phyloP scores from a whole-genome alignment of 768 basidiomycete species.

The Porpolomopsis calyptriformis region DNA sequence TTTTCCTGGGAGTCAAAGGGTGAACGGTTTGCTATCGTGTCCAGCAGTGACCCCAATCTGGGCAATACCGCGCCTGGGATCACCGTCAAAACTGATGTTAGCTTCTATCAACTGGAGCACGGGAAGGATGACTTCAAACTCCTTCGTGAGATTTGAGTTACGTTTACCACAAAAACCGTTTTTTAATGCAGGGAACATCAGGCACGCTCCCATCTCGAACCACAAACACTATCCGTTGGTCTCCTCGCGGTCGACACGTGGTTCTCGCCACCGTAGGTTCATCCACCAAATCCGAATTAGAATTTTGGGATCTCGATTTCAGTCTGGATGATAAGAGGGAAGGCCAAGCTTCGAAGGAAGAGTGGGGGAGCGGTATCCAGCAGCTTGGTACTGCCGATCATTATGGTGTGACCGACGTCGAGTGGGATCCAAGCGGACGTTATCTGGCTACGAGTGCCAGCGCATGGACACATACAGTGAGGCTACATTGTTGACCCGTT shows the following conservation, averaged over 20 bases:
- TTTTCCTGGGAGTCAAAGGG: slow-evolving; percentile 99
- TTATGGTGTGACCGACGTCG: slow-evolving; percentile 94
- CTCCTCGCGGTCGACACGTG: slow-evolving; percentile 90
- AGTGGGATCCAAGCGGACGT: slow-evolving; percentile 97
- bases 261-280: slow-evolving; percentile 94
- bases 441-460: slow-evolving; percentile 90
- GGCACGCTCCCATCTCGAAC: slow-evolving; percentile 72
- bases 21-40: slow-evolving; percentile 91
- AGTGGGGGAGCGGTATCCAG: slow-evolving; percentile 83
- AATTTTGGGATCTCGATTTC: slow-evolving; percentile 99
- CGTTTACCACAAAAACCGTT: slow-evolving; percentile 7
- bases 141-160: slow-evolving; percentile 52
- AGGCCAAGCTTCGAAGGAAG: slow-evolving; percentile 44
- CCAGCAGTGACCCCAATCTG: slow-evolving; percentile 86
- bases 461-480: slow-evolving; percentile 87
- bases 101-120: slow-evolving; percentile 91
- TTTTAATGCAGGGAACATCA: slow-evolving; percentile 19
- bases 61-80: slow-evolving; percentile 83
- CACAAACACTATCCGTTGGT: slow-evolving; percentile 94
- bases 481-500: slow-evolving; percentile 17
- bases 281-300: slow-evolving; percentile 89
- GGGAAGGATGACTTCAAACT: slow-evolving; percentile 90
- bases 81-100: slow-evolving; percentile 92
- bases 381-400: slow-evolving; percentile 82
- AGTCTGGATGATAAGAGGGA: slow-evolving; percentile 55